Percentiles rank a stretch among this genome's conserved stretches.
These are phyloP conservation scores for Tephrocybe sp. DNA, from an alignment of 768 basidiomycete species.

Conservation along the genomic window DNA sequence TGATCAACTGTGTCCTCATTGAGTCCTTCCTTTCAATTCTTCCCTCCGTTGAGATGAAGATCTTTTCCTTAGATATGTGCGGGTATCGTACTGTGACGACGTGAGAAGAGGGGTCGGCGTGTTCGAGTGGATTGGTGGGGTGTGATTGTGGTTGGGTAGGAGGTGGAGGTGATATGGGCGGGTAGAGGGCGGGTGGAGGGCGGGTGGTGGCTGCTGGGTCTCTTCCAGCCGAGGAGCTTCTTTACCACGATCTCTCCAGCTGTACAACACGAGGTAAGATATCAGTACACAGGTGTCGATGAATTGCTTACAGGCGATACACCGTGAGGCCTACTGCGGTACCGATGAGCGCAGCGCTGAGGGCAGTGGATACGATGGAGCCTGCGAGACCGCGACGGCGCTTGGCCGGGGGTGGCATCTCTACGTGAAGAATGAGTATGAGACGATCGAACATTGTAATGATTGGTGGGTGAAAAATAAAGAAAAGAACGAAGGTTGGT, in stretches of 20 bases:
- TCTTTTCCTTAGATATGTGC: too few species aligned
- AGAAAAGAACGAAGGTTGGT: conserved; percentile 6
- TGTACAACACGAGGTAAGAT: conserved; percentile 23
- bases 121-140: too few species aligned
- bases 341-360: conserved; percentile 84
- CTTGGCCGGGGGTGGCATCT: conserved; percentile 73
- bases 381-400: conserved; percentile 80
- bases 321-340: conserved; percentile 86
- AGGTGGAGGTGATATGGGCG: too few species aligned
- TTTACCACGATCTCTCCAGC: conserved; percentile 81
- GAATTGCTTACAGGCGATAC: conserved; percentile 71
- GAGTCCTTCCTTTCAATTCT: too few species aligned
- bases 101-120: too few species aligned
- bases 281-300: not conserved
- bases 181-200: too few species aligned
- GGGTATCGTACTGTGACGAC: too few species aligned
- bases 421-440: conserved; percentile 58
- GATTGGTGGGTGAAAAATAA: conserved; percentile 15
- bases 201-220: conserved; percentile 44
- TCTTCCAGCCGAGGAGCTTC: conserved; percentile 23
- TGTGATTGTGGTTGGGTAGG: too few species aligned
- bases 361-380: conserved; percentile 79
- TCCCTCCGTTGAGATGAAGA: too few species aligned
- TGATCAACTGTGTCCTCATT: too few species aligned
- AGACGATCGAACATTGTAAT: conserved; percentile 32